Evolutionary conservation across 2,329 filamentous ascomycete genomes (phyloP).

Genomic region (Pseudogymnoascus sp.): DNA sequence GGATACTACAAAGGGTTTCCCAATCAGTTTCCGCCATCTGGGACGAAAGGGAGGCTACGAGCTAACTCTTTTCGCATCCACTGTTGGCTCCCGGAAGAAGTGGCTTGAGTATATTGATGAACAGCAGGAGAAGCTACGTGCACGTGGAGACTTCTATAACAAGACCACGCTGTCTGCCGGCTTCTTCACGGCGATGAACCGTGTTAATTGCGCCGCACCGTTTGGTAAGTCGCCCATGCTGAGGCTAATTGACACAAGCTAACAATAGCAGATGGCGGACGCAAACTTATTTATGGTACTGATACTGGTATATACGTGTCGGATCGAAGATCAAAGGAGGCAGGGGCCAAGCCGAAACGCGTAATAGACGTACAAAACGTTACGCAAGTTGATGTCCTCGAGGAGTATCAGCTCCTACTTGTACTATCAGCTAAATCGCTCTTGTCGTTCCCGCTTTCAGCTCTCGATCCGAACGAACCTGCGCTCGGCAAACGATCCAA

Average conservation of each 20-base stretch:
- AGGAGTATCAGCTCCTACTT: conserved; percentile 87
- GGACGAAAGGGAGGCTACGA: conserved; percentile 88
- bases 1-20: conserved; percentile 68
- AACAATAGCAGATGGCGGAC: conserved; percentile 66
- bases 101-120: conserved; percentile 95
- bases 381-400: conserved; percentile 91
- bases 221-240: conserved; percentile 43
- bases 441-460: conserved; percentile 80
- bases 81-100: conserved; percentile 81
- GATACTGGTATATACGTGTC: conserved; percentile 90
- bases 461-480: conserved; percentile 77
- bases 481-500: conserved; percentile 78
- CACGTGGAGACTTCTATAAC: conserved; percentile 88
- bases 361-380: conserved; percentile 83
- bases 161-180: conserved; percentile 54
- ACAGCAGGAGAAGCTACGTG: conserved; percentile 79
- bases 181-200: conserved; percentile 62
- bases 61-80: conserved; percentile 79
- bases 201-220: conserved; percentile 90
- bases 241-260: conserved; percentile 21
- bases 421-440: conserved; percentile 91
- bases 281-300: conserved; percentile 90
- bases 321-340: conserved; percentile 82
- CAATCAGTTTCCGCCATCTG: conserved; percentile 92
- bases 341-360: conserved; percentile 64